A percentile compares a stretch with the other conserved stretches of the same genome.
phyloP scores from a whole-genome alignment of 768 basidiomycete genomes.

The Lanmaoa rubissima region DNA sequence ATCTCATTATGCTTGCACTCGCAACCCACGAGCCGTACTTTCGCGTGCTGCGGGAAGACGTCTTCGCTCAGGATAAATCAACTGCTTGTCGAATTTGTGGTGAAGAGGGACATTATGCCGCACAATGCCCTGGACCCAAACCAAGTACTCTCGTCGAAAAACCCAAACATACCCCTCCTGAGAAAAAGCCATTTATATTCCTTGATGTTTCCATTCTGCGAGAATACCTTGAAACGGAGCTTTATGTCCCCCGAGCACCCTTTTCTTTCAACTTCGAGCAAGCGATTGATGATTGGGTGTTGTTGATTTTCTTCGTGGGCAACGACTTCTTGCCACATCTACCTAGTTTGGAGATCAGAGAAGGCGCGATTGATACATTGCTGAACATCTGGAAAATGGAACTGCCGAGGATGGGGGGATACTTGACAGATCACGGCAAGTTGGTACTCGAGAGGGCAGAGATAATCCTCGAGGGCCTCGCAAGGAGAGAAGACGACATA shows the following conservation, averaged over 20 bases:
- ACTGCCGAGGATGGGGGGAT: conserved; percentile 94
- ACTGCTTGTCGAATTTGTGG: conserved; percentile 90
- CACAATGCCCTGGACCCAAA: conserved; percentile 85
- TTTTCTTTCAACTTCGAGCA: conserved; percentile 94
- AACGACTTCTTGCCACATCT: conserved; percentile 98
- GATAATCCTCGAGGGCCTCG: conserved; percentile 93
- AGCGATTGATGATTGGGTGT: conserved; percentile 99
- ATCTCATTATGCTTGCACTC: conserved; percentile 97
- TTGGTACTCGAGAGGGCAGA: conserved; percentile 84
- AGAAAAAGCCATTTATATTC: conserved; percentile 96
- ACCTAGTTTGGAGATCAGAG: conserved; percentile 96
- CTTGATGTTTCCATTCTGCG: conserved; percentile 94
- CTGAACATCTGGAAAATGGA: conserved; percentile 95
- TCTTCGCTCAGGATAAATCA: conserved; percentile 83
- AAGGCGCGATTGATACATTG: conserved; percentile 97
- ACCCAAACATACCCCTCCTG: conserved; percentile 49
- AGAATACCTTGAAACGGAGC: conserved; percentile 97
- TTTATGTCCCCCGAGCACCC: conserved; percentile 70
- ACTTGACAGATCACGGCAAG: conserved; percentile 89
- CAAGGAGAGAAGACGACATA: conserved; percentile 93
- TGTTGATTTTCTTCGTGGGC: conserved; percentile 99
- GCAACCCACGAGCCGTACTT: conserved; percentile 99
- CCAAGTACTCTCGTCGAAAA: conserved; percentile 48
- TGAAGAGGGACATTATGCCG: conserved; percentile 92
- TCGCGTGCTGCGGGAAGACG: conserved; percentile 95